Evolutionary conservation across 257 asterid genomes (phyloP).

Genomic region (Lithospermum erythrorhizon): DNA sequence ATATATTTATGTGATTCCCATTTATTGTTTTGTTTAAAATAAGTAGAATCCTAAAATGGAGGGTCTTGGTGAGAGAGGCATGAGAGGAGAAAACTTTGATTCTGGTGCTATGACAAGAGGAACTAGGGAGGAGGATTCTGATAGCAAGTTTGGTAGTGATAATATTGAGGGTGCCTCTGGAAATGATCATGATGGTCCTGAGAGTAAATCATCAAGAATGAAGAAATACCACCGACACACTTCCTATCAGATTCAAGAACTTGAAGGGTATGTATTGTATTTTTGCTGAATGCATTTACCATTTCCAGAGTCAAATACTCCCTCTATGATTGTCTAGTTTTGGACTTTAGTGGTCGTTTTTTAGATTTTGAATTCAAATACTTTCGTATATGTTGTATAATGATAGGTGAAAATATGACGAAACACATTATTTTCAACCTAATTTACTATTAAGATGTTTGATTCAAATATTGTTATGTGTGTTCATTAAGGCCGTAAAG

Average conservation of each 20-base stretch:
- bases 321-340: too few relatives aligned
- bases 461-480: too few relatives aligned
- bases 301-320: neutral
- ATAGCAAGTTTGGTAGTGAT: slow-evolving; percentile 64
- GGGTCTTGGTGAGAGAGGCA: slow-evolving; percentile 41
- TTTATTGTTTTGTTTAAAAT: slow-evolving; percentile 14
- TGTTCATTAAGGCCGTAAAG: too few relatives aligned
- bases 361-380: too few relatives aligned
- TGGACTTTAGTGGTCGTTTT: too few relatives aligned
- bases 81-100: slow-evolving; percentile 32
- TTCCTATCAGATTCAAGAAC: slow-evolving; percentile 67
- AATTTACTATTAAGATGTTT: too few relatives aligned
- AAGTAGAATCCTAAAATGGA: slow-evolving; percentile 83
- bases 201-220: slow-evolving; percentile 29
- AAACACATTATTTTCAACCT: too few relatives aligned
- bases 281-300: neutral
- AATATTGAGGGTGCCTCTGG: slow-evolving; percentile 58
- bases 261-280: slow-evolving; percentile 41
- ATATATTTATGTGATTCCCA: neutral
- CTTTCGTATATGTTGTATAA: too few relatives aligned
- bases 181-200: slow-evolving; percentile 44
- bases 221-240: slow-evolving; percentile 68
- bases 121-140: slow-evolving; percentile 43
- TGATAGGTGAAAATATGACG: too few relatives aligned
- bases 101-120: slow-evolving; percentile 11